Percentiles rank a stretch among this genome's conserved stretches.
These are phyloP conservation scores for Aspergillus pseudonomiae DNA, from an alignment of 2,329 filamentous ascomycete genomes.

Conservation along the genomic window DNA sequence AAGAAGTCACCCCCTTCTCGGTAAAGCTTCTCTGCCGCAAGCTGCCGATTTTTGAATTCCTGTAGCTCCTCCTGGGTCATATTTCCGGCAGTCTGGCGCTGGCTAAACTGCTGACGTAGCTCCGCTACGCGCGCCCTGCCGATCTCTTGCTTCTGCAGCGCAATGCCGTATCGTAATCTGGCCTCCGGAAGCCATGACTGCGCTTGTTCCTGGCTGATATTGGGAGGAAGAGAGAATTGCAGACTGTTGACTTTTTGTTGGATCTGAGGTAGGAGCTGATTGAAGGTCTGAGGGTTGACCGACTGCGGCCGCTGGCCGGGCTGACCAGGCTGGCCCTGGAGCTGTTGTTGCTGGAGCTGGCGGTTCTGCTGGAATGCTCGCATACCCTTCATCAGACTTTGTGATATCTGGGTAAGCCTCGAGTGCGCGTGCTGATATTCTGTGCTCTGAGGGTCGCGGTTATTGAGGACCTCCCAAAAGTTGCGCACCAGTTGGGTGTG, in stretches of 20 bases:
- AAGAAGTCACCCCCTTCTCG: slow-evolving; percentile 51
- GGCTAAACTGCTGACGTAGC: slow-evolving; percentile 41
- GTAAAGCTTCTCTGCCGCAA: slow-evolving; percentile 43
- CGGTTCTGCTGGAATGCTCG: slow-evolving; percentile 49
- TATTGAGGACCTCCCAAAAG: slow-evolving; percentile 58
- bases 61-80: slow-evolving; percentile 47
- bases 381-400: slow-evolving; percentile 56
- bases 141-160: slow-evolving; percentile 52
- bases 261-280: slow-evolving; percentile 49
- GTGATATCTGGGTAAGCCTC: slow-evolving; percentile 55
- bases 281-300: slow-evolving; percentile 43
- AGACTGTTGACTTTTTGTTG: slow-evolving; percentile 50
- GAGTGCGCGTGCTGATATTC: slow-evolving; percentile 55
- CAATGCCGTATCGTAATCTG: slow-evolving; percentile 50
- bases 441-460: slow-evolving; percentile 49
- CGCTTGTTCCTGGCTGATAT: slow-evolving; percentile 46
- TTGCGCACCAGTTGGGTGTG: slow-evolving; percentile 58
- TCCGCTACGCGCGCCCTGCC: slow-evolving; percentile 48
- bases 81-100: slow-evolving; percentile 43
- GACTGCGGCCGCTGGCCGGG: slow-evolving; percentile 34
- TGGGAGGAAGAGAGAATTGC: slow-evolving; percentile 49
- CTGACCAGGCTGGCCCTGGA: slow-evolving; percentile 25
- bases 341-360: slow-evolving; percentile 38
- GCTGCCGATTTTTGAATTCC: slow-evolving; percentile 46
- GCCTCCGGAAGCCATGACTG: slow-evolving; percentile 52